These are phyloP conservation scores for Talaromyces amestolkiae DNA, from an alignment of 2,329 filamentous ascomycete genomes.

Conservation along the genomic window DNA sequence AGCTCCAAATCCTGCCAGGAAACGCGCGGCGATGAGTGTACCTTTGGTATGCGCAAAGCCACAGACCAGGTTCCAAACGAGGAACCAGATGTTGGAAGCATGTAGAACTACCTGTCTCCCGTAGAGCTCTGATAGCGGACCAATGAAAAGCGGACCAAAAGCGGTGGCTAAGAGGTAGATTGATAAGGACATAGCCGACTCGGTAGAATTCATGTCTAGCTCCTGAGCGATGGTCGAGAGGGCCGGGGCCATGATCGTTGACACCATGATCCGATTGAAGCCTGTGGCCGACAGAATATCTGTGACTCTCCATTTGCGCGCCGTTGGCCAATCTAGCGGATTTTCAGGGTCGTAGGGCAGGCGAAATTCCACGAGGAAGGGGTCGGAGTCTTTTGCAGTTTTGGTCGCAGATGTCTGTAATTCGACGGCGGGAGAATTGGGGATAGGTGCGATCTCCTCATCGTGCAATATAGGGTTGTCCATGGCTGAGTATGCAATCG, in stretches of 20 bases:
- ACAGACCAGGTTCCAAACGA: neutral
- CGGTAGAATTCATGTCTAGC: too few species aligned
- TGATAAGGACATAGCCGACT: neutral
- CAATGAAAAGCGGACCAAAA: neutral
- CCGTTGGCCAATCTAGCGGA: constrained; percentile 36
- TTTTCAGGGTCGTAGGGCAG: constrained; percentile 32
- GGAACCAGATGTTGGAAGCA: constrained; percentile 23
- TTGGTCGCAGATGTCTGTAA: too few species aligned
- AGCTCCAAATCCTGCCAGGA: constrained; percentile 52
- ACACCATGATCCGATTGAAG: too few species aligned
- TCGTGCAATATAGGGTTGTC: too few species aligned
- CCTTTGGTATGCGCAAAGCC: constrained; percentile 1
- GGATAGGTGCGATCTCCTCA: too few species aligned
- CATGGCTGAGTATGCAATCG: too few species aligned
- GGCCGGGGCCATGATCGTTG: too few species aligned
- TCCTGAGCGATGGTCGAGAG: too few species aligned
- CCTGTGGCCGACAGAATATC: too few species aligned
- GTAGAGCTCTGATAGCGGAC: neutral
- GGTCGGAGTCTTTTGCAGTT: too few species aligned
- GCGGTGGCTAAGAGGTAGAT: constrained; percentile 2
- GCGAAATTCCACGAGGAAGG: constrained; percentile 3
- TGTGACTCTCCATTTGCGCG: constrained; percentile 32
- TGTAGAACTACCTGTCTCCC: neutral
- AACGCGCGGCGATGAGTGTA: constrained; percentile 44
- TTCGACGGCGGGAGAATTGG: too few species aligned